Base-by-base conservation (phyloP, 257 asterid genomes). In the Solanum peruvianum region DNA sequence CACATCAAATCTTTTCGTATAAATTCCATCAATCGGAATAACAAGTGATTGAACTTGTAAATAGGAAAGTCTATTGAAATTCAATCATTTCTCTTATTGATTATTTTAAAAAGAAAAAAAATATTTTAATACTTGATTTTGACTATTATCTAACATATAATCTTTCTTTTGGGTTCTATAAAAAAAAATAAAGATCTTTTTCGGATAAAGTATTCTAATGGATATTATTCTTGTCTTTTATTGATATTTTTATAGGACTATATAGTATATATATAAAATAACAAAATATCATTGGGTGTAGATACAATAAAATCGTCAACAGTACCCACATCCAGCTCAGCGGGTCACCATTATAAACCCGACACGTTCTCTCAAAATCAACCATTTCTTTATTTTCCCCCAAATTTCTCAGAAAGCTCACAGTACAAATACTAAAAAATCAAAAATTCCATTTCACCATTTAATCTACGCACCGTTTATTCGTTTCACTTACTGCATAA, bases 301-400 rank as follows among this genome's bases (percentile, higher is more conserved):
- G n/a, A 69, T 15, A 9, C 15, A 37, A 41, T 75, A 39, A 76
- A 49, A 64, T 67, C 67, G 15, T 20, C 49, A n/a, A 11, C 1
- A 6, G 82, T 39, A 73, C 31, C 82, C 23, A 21, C 72, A 6
- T 60, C 90, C 90, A 87, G 86, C 87, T 87, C 87, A 87, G 72
- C 91, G 62, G 86, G 88, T 86, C 88, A 86, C 85, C 84, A 62
- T 85, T 87, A 33, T 84, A 86, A 78, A 78, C 86, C 87, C 86
- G 84, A 89, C 88, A 87, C 87, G 90, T 87, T 70, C 27, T 31
- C 85, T 81, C 69, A 29, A 81, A 81, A 49, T 64, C 88, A 49
- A 71, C 87, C 86, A 87, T 88, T 85, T 84, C 73, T 66, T 47
- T 82, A 64, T 85, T 49, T 44, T 73, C 20, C 20, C 18, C 47